Base-by-base conservation (phyloP, 352 stramenopile species). In the Phytophthora pluvialis region DNA sequence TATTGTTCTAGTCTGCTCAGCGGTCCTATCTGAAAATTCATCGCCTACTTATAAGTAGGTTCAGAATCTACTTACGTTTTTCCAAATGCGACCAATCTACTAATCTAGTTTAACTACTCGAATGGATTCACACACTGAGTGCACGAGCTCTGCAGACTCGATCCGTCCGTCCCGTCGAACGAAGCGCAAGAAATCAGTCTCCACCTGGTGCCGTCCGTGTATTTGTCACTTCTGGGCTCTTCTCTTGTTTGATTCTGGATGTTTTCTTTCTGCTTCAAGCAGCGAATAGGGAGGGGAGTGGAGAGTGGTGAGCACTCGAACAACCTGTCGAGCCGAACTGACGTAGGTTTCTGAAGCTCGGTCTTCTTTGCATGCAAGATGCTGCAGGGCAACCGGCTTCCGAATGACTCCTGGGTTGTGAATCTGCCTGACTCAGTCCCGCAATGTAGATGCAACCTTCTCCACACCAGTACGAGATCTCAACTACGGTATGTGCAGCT, bases 191-290 rank as follows among this genome's bases (percentile, higher is more conserved):
- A 18, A 42, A 42, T 21, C 12, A 5, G 18, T 18, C 36, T 42
- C 12, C 36, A 7, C 36, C 4, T 2, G 36, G 3, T 21, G 36
- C n/a, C 8, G 36, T 7, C 40, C 40, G 40, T 18, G 21, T 31
- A 31, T 47, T 31, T 31, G 40, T 29, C 40, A 26, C 40, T 47
- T 5, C n/a, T 11, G 3, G 40, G 26, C 40, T 47, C 16, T 47
- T 50, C 43, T 50, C 43, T 28, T 50, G 43, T 12, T 21, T 35
- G 15, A 4, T 31, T 5, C 35, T 42, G 43, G 18, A 31, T 50
- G 43, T 50, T 50, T 50, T 50, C 18, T 50, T 50, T 50, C 43
- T 18, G 21, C 43, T 50, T 50, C 43, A 50, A 50, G 43, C 25
- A 18, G 10, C n/a, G n/a, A n/a, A n/a, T n/a, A n/a, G n/a, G n/a